Conservation (phyloP, 176 grass and related monocot species). For the Oryza glaberrima region DNA sequence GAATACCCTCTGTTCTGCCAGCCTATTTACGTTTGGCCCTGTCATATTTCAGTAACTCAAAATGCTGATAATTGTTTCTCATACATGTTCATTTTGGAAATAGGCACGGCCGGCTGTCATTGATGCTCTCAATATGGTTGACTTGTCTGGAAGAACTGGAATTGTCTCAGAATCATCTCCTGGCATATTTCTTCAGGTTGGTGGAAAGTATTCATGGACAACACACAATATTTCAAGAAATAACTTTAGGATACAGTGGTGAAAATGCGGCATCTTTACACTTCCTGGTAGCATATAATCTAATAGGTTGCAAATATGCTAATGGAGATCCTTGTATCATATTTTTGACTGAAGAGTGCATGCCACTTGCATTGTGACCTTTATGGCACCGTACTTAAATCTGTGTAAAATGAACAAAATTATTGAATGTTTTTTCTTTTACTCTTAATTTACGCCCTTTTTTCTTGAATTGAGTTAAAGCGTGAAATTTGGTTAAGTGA, state of each 20-base stretch:
- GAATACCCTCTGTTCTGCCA: background rate
- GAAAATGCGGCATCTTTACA: constrained; percentile 19
- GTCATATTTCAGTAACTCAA: constrained; percentile 22
- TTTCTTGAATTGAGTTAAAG: background rate
- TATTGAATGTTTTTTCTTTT: background rate
- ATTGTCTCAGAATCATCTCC: constrained; percentile 82
- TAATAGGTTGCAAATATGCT: constrained; percentile 15
- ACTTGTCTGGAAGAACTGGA: constrained; percentile 83
- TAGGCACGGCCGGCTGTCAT: constrained; percentile 82
- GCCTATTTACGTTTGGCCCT: background rate
- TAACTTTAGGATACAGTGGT: constrained; percentile 2
- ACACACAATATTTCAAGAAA: constrained; percentile 2
- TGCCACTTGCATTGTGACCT: background rate
- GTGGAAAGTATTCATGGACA: constrained; percentile 27
- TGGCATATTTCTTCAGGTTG: constrained; percentile 96
- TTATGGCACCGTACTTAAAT: background rate
- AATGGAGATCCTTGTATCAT: background rate
- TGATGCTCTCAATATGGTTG: constrained; percentile 66
- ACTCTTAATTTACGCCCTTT: background rate
- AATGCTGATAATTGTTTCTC: constrained; percentile 45
- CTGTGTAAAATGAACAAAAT: background rate
- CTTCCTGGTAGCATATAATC: constrained; percentile 1
- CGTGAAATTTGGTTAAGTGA: background rate
- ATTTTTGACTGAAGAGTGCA: constrained; percentile 20
- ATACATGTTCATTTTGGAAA: constrained; percentile 45